Conservation (phyloP, 257 asterid genomes). For the Scutellaria baicalensis region DNA sequence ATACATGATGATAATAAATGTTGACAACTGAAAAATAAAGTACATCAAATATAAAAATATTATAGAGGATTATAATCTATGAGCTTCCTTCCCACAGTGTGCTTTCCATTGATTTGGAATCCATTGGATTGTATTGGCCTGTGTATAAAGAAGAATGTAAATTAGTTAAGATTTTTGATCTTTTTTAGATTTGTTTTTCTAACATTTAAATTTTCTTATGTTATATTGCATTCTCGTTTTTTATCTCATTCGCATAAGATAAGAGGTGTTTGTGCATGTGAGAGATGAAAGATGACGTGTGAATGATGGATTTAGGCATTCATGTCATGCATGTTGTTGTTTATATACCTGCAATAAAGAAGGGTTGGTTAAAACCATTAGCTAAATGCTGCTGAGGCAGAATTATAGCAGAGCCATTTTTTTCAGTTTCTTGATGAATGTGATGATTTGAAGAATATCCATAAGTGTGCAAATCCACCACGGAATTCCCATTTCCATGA, state of each 20-base stretch:
- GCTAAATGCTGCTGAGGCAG: conserved; percentile 45
- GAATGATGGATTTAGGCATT: too few relatives aligned
- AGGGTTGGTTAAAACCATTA: conserved; percentile 41
- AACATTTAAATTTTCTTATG: neutral
- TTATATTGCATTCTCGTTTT: neutral
- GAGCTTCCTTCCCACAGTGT: conserved; percentile 55
- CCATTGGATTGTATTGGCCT: conserved; percentile 40
- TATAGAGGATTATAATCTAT: neutral
- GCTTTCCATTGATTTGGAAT: conserved; percentile 42
- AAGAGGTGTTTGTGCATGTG: too few relatives aligned
- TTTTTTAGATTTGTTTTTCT: neutral
- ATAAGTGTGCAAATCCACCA: conserved; percentile 29
- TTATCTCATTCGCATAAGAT: neutral
- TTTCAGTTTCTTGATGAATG: conserved; percentile 32
- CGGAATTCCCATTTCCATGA: conserved; percentile 20
- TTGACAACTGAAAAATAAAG: neutral
- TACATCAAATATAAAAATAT: neutral
- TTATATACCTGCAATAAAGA: conserved; percentile 39
- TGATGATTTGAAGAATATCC: conserved; percentile 22
- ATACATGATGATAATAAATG: neutral
- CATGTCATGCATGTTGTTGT: neutral
- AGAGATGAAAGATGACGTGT: too few relatives aligned
- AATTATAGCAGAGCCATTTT: conserved; percentile 31
- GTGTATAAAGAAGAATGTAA: neutral
- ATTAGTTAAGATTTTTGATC: neutral